Conservation (phyloP, 768 basidiomycete genomes). For the Mycena filopes region DNA sequence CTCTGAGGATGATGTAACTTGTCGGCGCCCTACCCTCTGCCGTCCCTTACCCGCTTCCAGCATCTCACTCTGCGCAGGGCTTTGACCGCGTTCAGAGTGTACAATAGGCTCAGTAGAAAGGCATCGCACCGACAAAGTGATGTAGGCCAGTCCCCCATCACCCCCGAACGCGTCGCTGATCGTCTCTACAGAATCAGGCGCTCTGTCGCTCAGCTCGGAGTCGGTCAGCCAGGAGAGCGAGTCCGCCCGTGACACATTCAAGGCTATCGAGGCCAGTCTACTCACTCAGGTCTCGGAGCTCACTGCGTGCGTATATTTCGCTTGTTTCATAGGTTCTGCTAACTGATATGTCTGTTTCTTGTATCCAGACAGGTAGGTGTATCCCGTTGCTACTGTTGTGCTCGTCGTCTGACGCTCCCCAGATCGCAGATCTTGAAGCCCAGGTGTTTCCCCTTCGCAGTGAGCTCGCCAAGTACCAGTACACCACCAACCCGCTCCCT, state of each 20-base stretch:
- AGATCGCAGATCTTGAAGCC: constrained; percentile 42
- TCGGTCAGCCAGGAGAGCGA: constrained; percentile 12
- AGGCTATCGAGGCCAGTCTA: constrained; percentile 27
- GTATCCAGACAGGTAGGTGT: constrained; percentile 35
- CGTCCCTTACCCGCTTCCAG: constrained; percentile 30
- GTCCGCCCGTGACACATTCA: constrained; percentile 9
- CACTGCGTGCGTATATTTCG: constrained; percentile 14
- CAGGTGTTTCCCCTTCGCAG: constrained; percentile 50
- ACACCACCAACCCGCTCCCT: constrained; percentile 62
- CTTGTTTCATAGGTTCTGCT: background rate
- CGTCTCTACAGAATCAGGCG: constrained; percentile 7
- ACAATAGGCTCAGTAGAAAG: constrained; percentile 23
- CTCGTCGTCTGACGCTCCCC: constrained; percentile 9
- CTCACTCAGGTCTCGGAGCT: constrained; percentile 15
- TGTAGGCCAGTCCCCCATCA: too few species aligned
- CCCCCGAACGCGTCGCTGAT: constrained; percentile 11
- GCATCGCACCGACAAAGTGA: constrained; percentile 14
- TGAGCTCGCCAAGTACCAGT: constrained; percentile 42
- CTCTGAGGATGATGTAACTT: constrained; percentile 49
- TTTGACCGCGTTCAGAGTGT: constrained; percentile 25
- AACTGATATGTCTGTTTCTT: constrained; percentile 1
- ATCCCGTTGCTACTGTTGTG: background rate
- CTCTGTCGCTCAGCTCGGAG: background rate
- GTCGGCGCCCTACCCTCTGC: constrained; percentile 21
- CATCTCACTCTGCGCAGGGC: constrained; percentile 44